Evolutionary conservation across 495 filamentous ascomycete genomes (phyloP), one percentile per base, ranked within the genome.

Genomic region (Cladorrhinum samala): DNA sequence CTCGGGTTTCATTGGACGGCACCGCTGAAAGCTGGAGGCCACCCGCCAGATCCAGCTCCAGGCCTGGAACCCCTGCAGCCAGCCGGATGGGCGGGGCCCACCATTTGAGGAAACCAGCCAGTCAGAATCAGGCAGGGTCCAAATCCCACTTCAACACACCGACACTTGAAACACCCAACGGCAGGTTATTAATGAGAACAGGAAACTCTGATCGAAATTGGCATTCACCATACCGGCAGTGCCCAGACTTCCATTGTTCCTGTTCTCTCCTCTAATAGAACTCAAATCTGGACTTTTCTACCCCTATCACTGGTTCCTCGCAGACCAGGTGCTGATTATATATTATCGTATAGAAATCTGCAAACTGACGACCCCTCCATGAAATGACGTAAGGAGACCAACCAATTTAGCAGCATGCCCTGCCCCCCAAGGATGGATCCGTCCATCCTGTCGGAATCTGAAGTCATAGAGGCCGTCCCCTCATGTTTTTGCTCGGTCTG

Each of bases 1-100:
- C 46, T 45, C 39, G 21, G 33, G 45, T 53, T 51, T 47, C 50
- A 57, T 57, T 57, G 55, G 55, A 49, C 24, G 24, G 38, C 42
- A 39, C 49, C 27, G 42, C 44, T 20, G 49, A 51, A 49, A 48
- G 39, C 27, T 24, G 47, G 41, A 41, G 49, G 54, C 54, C 54
- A 44, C 49, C 21, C 16, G 27, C 27, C 5, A 11, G n/a, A n/a
- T n/a, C n/a, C 27, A 33, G 17, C n/a, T 17, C 36, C 23, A 42
- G 44, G 23, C 40, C 3, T 23, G 42, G n/a, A 44, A 21, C 14
- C 50, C 52, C 46, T 55, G 53, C 53, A 55, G 53, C 11, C 6
- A 11, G 27, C 5, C 11, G 27, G 27, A 33, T 20, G 17, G 19
- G n/a, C 39, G 20, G 47, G 40, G 46, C 39, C 53, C 38, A 25